A percentile compares a stretch with the other conserved stretches of the same genome.
These are phyloP conservation scores for Funneliformis mosseae DNA, from an alignment of 192 early-diverging fungal species.

Conservation along the genomic window DNA sequence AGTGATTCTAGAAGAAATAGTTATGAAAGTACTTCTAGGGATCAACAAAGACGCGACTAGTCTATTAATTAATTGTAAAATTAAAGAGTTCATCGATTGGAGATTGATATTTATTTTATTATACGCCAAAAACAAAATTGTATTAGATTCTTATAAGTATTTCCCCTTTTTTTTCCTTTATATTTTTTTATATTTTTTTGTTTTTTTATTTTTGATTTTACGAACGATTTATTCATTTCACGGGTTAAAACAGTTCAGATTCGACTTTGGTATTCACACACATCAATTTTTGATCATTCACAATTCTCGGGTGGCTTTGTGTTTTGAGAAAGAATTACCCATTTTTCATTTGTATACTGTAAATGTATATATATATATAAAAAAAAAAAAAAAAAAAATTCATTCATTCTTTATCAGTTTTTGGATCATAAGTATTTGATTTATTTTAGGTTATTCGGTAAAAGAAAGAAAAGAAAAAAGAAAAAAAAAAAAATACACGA, in stretches of 20 bases:
- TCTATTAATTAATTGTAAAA: neutral
- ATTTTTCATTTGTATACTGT: neutral
- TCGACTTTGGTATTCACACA: neutral
- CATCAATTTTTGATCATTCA: neutral
- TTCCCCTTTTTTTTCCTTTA: neutral
- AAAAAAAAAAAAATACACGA: too few species aligned
- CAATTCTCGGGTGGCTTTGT: neutral
- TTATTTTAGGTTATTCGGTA: too few species aligned
- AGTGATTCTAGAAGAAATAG: slow-evolving; percentile 30
- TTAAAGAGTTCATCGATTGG: neutral
- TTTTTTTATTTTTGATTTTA: neutral
- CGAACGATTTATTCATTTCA: neutral
- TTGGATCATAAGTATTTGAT: neutral
- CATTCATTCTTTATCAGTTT: neutral
- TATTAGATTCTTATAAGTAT: neutral
- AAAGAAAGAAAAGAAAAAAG: too few species aligned
- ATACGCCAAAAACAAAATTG: too few species aligned
- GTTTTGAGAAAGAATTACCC: neutral
- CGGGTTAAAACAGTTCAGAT: neutral
- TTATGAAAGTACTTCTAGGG: slow-evolving; percentile 25
- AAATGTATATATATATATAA: neutral
- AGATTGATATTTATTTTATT: neutral
- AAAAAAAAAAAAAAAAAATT: neutral
- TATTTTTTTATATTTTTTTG: too few species aligned
- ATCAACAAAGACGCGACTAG: slow-evolving; percentile 9